A percentile compares a stretch with the other conserved stretches of the same genome.
phyloP scores from a whole-genome alignment of 768 basidiomycete species.

The Leccinum subtestaceum region DNA sequence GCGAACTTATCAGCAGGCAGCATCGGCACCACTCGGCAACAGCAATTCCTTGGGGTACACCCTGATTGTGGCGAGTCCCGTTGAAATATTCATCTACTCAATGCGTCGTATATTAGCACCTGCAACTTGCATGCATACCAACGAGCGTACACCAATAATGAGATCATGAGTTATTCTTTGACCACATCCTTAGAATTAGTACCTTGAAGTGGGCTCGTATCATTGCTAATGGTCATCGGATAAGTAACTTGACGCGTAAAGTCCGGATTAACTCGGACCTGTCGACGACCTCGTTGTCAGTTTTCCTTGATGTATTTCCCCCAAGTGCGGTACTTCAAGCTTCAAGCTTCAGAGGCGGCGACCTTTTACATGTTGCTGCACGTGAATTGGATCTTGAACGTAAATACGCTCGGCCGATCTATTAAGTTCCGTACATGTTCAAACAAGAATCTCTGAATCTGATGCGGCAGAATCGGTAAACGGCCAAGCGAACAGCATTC shows the following conservation, averaged over 20 bases:
- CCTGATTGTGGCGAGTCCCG: neutral
- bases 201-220: neutral
- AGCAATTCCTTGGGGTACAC: neutral
- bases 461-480: neutral
- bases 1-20: neutral
- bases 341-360: too few species aligned
- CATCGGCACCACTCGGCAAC: neutral
- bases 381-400: neutral
- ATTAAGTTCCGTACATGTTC: neutral
- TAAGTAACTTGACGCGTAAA: too few species aligned
- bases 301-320: neutral
- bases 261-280: neutral
- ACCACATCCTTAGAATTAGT: neutral
- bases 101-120: neutral
- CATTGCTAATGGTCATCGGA: neutral
- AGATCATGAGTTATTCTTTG: neutral
- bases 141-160: neutral
- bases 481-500: neutral
- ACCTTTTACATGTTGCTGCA: neutral
- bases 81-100: neutral
- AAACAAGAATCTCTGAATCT: neutral
- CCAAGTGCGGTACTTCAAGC: neutral
- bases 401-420: neutral
- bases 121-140: neutral
- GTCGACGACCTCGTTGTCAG: neutral